Evolutionary conservation across 176 grass and related monocot species (phyloP), one percentile per base, ranked within the genome.

Genomic region (Cenchrus americanus): DNA sequence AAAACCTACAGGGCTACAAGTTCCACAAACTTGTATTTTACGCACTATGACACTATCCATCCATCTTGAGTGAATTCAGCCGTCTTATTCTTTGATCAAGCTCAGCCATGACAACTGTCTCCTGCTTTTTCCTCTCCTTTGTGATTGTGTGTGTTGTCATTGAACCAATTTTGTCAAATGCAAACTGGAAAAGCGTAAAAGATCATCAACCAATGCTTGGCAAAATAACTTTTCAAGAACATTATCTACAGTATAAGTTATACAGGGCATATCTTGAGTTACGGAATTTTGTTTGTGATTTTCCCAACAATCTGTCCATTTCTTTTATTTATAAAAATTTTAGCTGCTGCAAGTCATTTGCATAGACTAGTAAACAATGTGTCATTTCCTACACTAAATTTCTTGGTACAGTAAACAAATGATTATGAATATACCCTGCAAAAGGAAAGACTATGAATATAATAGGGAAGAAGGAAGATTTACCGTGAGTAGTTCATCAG

Each of bases 81-180:
- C 93, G 80, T 85, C 92, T 92, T 5, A 88, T 85, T 89, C 96
- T 94, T 46, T 96, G 91, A 79, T 99, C 91, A 48, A 95, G 88
- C 91, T 99, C 96, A 11, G 96, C 96, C 81, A 99, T 90, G n/a
- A 99, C 96, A 14, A 92, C 91, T 0, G 91, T 90, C 69, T 99
- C 93, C 59, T 99, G 96, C 75, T 87, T 95, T 82, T 96, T 96
- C 73, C 96, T 96, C 80, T 98, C 93, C 88, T 94, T 99, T 1
- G 89, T 99, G 62, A 99, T 96, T 62, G 96, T 87, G 73, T 96
- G 95, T 76, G 87, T 83, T 1, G 93, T 92, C 96, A 99, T 99
- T 6, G 91, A 91, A 40, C 96, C 93, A 88, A 99, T 90, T 84
- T 94, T 99, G 66, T 99, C 93, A 68, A 99, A 99, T 6, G 96